Evolutionary conservation across 2,329 filamentous ascomycete genomes (phyloP), one percentile per base, ranked within the genome.

Genomic region (Pseudogymnoascus sp.): DNA sequence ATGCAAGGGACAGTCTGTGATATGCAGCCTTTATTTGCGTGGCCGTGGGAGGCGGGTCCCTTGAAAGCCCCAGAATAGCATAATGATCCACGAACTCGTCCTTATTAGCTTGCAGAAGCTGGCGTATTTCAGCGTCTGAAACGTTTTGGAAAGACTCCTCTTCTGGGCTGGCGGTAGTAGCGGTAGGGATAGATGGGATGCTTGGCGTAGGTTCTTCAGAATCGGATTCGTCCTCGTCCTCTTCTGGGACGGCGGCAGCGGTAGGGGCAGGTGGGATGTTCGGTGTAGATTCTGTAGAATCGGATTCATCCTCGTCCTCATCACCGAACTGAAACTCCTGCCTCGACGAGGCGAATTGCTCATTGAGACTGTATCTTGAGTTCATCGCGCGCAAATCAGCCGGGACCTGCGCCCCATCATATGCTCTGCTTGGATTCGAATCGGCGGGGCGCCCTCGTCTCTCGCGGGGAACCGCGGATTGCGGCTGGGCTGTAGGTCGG

Each of bases 21-120:
- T 77, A 78, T n/a, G 77, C 77, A 42, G 76, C 74, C 26, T 77
- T 76, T 61, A 79, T 76, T 47, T 77, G 72, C 26, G 75, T 66
- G 6, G 77, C 74, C 34, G 73, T 75, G 1, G 77, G 77, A 1
- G 75, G 70, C n/a, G 76, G 76, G 4, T 72, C 66, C 62, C 72
- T 72, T 10, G 75, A 67, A 12, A 79, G 72, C 5, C 73, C 74
- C 5, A 79, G 71, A n/a, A 78, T 67, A 60, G 73, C 70, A 64
- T 79, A 79, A 66, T 77, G 78, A 65, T 79, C 77, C 10, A 18
- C 34, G 23, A 69, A 23, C 16, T 64, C 61, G 8, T 69, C 64
- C 4, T 64, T 21, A 60, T 66, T 37, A 4, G 34, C 62, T 29
- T 61, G 60, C 31, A 64, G 21, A 16, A 65, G 39, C 47, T 42